phyloP scores from a whole-genome alignment of 257 asterid genomes.

The Linaria vulgaris region DNA sequence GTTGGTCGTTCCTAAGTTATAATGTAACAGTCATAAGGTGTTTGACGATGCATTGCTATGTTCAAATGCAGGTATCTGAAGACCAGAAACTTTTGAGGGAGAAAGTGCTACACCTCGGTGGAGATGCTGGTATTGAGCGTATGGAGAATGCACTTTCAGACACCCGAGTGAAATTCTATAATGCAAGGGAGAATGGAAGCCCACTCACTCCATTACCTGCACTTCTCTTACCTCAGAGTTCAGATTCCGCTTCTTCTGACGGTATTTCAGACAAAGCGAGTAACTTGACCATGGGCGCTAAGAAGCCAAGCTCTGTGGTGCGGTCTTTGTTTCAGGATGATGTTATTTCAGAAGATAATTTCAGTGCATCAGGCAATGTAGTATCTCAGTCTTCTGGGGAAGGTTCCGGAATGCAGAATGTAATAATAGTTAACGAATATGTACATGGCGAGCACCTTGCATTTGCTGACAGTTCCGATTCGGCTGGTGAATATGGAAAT shows the following conservation, averaged over 20 bases:
- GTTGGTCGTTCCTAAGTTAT: no score
- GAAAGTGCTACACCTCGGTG: slow-evolving; percentile 62
- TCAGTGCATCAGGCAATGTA: slow-evolving; percentile 22
- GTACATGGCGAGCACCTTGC: slow-evolving; percentile 54
- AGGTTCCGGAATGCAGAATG: slow-evolving; percentile 49
- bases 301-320: slow-evolving; percentile 36
- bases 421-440: slow-evolving; percentile 57
- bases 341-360: slow-evolving; percentile 20
- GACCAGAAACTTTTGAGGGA: slow-evolving; percentile 65
- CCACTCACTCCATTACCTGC: slow-evolving; percentile 36
- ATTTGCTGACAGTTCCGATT: slow-evolving; percentile 27
- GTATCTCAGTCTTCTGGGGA: slow-evolving; percentile 26
- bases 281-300: slow-evolving; percentile 21
- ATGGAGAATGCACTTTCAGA: slow-evolving; percentile 65
- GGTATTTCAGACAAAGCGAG: slow-evolving; percentile 27
- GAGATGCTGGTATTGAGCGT: slow-evolving; percentile 65
- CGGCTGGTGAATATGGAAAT: slow-evolving; percentile 23
- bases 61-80: slow-evolving; percentile 48
- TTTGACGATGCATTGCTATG: not conserved
- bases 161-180: slow-evolving; percentile 47
- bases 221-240: slow-evolving; percentile 32
- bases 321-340: slow-evolving; percentile 46
- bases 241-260: slow-evolving; percentile 30
- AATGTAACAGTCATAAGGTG: no score
- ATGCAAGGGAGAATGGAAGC: slow-evolving; percentile 44